Percentiles rank a stretch among this genome's conserved stretches.
Evolutionary conservation across 2,329 filamentous ascomycete species (phyloP).

Genomic region (Lachnellula suecica): DNA sequence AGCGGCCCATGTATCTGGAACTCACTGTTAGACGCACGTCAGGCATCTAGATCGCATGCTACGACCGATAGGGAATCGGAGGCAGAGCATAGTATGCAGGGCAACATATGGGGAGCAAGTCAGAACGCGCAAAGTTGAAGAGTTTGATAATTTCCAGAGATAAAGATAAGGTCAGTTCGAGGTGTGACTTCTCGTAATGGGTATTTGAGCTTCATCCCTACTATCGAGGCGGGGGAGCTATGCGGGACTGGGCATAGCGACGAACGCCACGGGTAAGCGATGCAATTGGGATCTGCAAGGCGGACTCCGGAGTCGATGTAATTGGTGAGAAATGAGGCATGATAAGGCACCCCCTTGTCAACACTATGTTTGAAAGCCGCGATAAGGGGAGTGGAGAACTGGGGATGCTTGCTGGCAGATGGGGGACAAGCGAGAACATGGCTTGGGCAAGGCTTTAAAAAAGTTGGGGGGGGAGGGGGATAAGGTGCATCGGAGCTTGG

Average conservation of each 20-base stretch:
- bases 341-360: not conserved
- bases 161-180: conserved; percentile 2
- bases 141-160: conserved; percentile 3
- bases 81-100: not conserved
- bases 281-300: not conserved
- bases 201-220: conserved; percentile 1
- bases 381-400: not conserved
- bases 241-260: not conserved
- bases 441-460: too few relatives aligned
- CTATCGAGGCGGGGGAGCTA: not conserved
- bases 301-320: not conserved
- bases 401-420: not conserved
- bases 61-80: not conserved
- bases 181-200: not conserved
- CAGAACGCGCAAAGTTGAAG: not conserved
- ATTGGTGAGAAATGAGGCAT: not conserved
- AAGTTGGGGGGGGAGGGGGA: not conserved
- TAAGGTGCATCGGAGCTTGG: not conserved
- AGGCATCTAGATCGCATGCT: not conserved
- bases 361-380: not conserved
- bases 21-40: not conserved
- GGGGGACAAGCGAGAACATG: not conserved
- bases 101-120: not conserved
- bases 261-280: conserved; percentile 1
- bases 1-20: too few relatives aligned